Conservation (phyloP, 441 rosid species). For the Lepidium campestre region DNA sequence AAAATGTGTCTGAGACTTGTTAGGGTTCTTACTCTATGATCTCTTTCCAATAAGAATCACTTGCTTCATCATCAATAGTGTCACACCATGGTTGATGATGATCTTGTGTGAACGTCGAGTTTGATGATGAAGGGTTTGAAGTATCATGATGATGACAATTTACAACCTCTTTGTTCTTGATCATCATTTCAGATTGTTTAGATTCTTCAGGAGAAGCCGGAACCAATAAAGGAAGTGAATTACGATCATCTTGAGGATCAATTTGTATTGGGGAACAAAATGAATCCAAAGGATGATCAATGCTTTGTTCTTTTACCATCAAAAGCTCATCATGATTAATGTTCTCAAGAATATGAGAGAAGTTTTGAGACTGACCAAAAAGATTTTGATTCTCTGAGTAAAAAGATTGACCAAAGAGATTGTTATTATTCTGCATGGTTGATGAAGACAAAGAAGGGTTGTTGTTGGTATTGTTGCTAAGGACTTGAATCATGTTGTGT, state of each 20-base stretch:
- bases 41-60: constrained; percentile 55
- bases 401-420: constrained; percentile 19
- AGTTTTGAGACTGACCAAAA: constrained; percentile 28
- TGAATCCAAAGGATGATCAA: constrained; percentile 9
- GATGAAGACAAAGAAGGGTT: constrained; percentile 15
- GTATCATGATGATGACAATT: constrained; percentile 8
- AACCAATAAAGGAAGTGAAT: constrained; percentile 37
- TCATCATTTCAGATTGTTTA: constrained; percentile 3
- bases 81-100: constrained; percentile 31
- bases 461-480: constrained; percentile 24
- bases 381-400: constrained; percentile 13
- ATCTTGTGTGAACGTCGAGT: constrained; percentile 35
- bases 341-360: constrained; percentile 22
- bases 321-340: constrained; percentile 1
- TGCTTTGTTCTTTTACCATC: constrained; percentile 1
- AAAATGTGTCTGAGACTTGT: background rate
- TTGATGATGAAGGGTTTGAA: constrained; percentile 28
- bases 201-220: constrained; percentile 38
- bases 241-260: constrained; percentile 22
- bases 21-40: constrained; percentile 42
- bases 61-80: constrained; percentile 41
- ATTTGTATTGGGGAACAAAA: constrained; percentile 16
- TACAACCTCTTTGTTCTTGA: constrained; percentile 19
- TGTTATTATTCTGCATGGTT: constrained; percentile 15
- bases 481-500: constrained; percentile 38